Base-by-base conservation (phyloP, 2,329 filamentous ascomycete species). In the Akanthomyces muscarius region DNA sequence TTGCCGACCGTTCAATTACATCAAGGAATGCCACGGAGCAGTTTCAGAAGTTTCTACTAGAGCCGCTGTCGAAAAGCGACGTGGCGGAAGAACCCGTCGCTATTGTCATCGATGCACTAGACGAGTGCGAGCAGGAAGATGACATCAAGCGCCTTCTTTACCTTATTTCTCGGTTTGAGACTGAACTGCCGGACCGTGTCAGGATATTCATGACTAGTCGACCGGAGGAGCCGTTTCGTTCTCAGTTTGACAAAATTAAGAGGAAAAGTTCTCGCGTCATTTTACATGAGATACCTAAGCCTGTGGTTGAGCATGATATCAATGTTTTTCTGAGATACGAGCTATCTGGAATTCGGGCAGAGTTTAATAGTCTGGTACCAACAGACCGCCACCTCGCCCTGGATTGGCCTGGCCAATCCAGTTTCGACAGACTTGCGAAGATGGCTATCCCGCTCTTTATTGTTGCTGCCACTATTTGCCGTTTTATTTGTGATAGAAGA, bases 161-260 rank as follows among this genome's bases (percentile, higher is more conserved):
- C 13, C 52, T 54, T 6, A 8, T 48, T 1, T 59, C 65, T 14
- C 25, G 30, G 52, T 30, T 68, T 68, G 38, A 42, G 3, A 18
- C 36, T 5, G 21, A 55, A 33, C 65, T 41, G 64, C 74, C 60
- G 30, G 69, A 16, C 54, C 56, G 50, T 6, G 51, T 78, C 8
- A 71, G 69, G 52, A 59, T 77, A 2, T 78, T 81, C 33, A n/a
- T 81, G 0, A 81, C 78, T 0, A 81, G 77, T 48, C 70, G 78
- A 13, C 78, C 78, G 0, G 75, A 81, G 23, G 59, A 77, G 1
- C 71, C 72, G 0, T 71, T 80, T 30, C 72, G 74, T 0, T 66
- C 75, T 13, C 1, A 1, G 21, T 21, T 21, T 21, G 21, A 21
- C 1, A 21, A 21, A 21, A 21, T 21, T 1, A 21, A 21, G 21